phyloP scores from a whole-genome alignment of 2,329 filamentous ascomycete species.

The Verticillium klebahnii region DNA sequence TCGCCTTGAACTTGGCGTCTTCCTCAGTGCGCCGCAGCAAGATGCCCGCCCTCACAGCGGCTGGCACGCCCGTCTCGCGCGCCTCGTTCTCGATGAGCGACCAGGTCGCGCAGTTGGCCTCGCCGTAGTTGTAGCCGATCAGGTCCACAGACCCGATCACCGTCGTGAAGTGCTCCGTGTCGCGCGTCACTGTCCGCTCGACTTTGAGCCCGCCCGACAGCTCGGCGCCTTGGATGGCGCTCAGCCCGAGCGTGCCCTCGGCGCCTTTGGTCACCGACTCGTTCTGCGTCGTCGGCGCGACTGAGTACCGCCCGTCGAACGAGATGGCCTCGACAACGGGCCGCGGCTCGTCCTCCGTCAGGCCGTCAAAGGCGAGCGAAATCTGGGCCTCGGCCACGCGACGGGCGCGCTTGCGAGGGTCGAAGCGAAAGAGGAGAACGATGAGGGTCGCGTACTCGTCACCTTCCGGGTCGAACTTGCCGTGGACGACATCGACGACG shows the following conservation, averaged over 20 bases:
- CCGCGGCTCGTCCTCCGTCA: conserved; percentile 2
- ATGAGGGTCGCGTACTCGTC: conserved; percentile 17
- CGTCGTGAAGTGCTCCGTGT: conserved; percentile 11
- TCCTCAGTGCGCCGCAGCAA: conserved; percentile 16
- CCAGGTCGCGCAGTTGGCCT: conserved; percentile 14
- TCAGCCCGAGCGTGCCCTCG: conserved; percentile 6
- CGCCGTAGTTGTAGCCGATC: background rate
- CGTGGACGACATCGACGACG: conserved; percentile 19
- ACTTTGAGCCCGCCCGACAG: conserved; percentile 11
- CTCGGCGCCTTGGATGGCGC: conserved; percentile 8
- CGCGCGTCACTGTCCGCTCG: conserved; percentile 14
- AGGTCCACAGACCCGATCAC: conserved; percentile 17
- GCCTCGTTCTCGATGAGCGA: conserved; percentile 19
- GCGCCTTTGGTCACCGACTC: conserved; percentile 7
- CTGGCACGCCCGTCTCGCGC: conserved; percentile 16
- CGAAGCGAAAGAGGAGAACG: conserved; percentile 19
- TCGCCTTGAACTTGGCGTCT: conserved; percentile 20
- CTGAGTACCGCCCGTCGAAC: conserved; percentile 9
- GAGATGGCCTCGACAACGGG: conserved; percentile 12
- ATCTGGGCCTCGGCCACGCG: conserved; percentile 17
- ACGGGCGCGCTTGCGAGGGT: conserved; percentile 14
- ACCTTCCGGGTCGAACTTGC: conserved; percentile 13
- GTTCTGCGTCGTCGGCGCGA: conserved; percentile 9
- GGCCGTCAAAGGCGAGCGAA: conserved; percentile 14
- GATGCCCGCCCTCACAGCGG: conserved; percentile 15